Percentiles rank a stretch among this genome's conserved stretches.
Evolutionary conservation across 805 yeast genomes (phyloP).

Genomic region (Lachancea fermentati): DNA sequence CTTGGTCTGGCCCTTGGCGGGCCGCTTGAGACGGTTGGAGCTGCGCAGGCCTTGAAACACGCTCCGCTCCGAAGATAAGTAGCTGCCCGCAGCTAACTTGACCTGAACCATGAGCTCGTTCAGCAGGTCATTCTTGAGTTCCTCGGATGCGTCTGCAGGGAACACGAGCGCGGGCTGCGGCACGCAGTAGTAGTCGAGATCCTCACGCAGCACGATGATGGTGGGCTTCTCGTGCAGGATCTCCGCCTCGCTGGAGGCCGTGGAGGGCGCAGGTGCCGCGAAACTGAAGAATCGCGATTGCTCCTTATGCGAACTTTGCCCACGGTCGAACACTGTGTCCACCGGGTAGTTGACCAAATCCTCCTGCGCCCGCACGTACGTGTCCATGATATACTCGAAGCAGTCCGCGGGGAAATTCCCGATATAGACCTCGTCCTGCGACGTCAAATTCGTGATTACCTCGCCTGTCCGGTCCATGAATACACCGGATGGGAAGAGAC

Average conservation of each 20-base stretch:
- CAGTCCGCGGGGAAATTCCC: constrained; percentile 77
- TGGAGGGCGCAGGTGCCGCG: constrained; percentile 14
- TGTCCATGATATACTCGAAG: constrained; percentile 72
- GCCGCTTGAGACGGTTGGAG: constrained; percentile 29
- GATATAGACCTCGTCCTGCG: constrained; percentile 72
- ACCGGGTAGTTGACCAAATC: constrained; percentile 43
- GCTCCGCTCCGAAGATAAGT: constrained; percentile 47
- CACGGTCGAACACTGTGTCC: constrained; percentile 35
- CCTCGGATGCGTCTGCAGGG: constrained; percentile 45
- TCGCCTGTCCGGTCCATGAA: constrained; percentile 72
- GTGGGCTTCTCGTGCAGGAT: constrained; percentile 79
- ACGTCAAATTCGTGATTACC: constrained; percentile 72
- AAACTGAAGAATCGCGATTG: constrained; percentile 27
- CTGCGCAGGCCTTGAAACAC: constrained; percentile 71
- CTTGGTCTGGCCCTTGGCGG: background rate
- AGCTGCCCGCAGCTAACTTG: constrained; percentile 68
- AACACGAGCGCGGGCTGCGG: constrained; percentile 43
- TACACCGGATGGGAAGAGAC: constrained; percentile 87
- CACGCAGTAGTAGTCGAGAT: constrained; percentile 86
- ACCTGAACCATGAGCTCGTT: constrained; percentile 53
- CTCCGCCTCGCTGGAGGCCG: constrained; percentile 40
- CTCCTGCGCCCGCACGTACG: constrained; percentile 63
- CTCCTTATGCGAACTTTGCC: constrained; percentile 13
- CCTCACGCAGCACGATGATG: constrained; percentile 87
- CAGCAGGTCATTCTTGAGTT: constrained; percentile 35